Evolutionary conservation across 306 rosid genomes (phyloP).

Genomic region (Crataegus laevigata): DNA sequence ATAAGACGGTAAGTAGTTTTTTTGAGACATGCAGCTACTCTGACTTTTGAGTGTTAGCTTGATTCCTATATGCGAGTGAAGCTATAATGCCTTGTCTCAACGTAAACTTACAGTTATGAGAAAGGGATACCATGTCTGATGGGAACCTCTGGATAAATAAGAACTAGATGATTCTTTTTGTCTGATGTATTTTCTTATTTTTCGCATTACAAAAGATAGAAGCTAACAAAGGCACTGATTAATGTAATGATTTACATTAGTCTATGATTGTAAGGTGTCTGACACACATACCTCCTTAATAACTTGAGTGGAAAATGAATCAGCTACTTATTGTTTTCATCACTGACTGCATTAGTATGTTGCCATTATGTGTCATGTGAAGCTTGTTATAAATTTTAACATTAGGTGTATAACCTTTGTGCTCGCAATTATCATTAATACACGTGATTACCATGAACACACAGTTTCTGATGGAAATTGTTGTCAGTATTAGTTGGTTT

Average conservation of each 20-base stretch:
- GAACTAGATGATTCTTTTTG: background rate
- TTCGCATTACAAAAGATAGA: background rate
- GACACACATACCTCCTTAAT: background rate
- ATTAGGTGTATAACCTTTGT: background rate
- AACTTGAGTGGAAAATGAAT: background rate
- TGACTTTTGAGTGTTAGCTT: background rate
- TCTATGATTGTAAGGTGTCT: background rate
- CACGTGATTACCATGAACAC: background rate
- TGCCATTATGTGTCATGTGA: background rate
- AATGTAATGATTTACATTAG: background rate
- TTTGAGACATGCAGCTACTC: background rate
- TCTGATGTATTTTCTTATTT: background rate
- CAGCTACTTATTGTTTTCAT: background rate
- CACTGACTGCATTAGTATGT: background rate
- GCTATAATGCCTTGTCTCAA: background rate
- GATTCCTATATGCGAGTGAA: background rate
- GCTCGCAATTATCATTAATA: background rate
- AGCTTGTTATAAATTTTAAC: background rate
- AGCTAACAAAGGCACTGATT: background rate
- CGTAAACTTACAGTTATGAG: background rate
- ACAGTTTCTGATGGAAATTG: background rate
- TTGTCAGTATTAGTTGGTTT: background rate
- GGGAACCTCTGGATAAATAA: background rate
- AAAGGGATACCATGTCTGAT: background rate
- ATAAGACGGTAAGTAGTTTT: slow-evolving; percentile 67